Evolutionary conservation across 1,139 yeast genomes (phyloP).

Genomic region (Candida buenavistaensis): DNA sequence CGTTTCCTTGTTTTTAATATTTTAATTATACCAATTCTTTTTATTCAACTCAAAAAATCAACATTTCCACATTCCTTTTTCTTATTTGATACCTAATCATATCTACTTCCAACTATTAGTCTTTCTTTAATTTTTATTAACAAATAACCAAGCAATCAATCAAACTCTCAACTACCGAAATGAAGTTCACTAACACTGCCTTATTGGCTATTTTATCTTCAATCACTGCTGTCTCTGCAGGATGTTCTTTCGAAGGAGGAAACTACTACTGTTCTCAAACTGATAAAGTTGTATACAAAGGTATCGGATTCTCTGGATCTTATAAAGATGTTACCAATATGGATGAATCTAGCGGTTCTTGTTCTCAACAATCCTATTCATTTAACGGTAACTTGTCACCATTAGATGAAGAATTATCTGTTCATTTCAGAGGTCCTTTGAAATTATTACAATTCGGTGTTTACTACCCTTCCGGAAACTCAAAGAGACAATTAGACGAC

Average conservation of each 20-base stretch:
- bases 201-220: constrained; percentile 14
- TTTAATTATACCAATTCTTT: too few relatives aligned
- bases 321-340: constrained; percentile 59
- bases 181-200: constrained; percentile 17
- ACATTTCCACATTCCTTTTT: constrained; percentile 8
- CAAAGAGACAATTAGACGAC: constrained; percentile 29
- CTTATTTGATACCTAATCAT: constrained; percentile 1
- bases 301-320: constrained; percentile 67
- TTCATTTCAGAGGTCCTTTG: constrained; percentile 80
- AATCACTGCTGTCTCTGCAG: constrained; percentile 12
- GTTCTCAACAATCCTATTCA: constrained; percentile 50
- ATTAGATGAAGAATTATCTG: constrained; percentile 67
- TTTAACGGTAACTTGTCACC: constrained; percentile 71
- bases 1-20: too few relatives aligned
- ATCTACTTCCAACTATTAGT: too few relatives aligned
- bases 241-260: constrained; percentile 38
- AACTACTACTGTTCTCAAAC: constrained; percentile 82
- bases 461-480: constrained; percentile 47
- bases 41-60: too few relatives aligned
- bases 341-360: constrained; percentile 47
- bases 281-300: constrained; percentile 63
- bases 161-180: constrained; percentile 2
- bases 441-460: constrained; percentile 63
- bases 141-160: background rate
- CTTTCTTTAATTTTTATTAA: too few relatives aligned